A percentile compares a stretch with the other conserved stretches of the same genome.
Conservation (phyloP, 306 rosid genomes). For the Gleditsia sinensis region DNA sequence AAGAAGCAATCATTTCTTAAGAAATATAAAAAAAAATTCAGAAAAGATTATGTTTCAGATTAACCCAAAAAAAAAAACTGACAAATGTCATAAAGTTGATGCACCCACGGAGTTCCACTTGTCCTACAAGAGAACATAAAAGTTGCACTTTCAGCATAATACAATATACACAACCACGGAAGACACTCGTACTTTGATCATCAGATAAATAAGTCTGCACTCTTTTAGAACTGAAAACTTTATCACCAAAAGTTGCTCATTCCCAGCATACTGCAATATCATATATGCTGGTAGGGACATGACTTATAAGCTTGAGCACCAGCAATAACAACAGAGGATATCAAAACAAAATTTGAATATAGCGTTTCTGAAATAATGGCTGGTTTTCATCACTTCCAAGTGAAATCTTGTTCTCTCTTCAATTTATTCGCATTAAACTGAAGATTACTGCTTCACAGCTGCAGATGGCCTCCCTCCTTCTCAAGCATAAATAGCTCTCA, state of each 20-base stretch:
- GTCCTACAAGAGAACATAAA: neutral
- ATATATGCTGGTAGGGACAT: neutral
- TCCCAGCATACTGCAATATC: constrained; percentile 19
- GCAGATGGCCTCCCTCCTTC: neutral
- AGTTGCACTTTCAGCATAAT: neutral
- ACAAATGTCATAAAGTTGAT: neutral
- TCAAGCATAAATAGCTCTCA: constrained; percentile 9
- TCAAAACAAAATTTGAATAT: neutral
- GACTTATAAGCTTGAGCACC: neutral
- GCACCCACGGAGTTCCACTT: neutral
- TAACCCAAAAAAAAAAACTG: constrained; percentile 1
- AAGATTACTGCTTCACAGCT: neutral
- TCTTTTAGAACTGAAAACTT: constrained; percentile 9
- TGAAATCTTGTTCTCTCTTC: neutral
- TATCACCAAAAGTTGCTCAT: neutral
- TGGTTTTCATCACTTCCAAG: neutral
- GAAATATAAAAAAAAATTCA: constrained; percentile 6
- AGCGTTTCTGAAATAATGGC: neutral
- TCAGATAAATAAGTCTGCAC: neutral
- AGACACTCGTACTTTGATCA: neutral
- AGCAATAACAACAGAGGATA: neutral
- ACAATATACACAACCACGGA: neutral
- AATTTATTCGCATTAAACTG: neutral
- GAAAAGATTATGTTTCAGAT: neutral
- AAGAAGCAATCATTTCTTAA: neutral